Evolutionary conservation across 139 green algal species (phyloP).

Genomic region (Chara braunii): DNA sequence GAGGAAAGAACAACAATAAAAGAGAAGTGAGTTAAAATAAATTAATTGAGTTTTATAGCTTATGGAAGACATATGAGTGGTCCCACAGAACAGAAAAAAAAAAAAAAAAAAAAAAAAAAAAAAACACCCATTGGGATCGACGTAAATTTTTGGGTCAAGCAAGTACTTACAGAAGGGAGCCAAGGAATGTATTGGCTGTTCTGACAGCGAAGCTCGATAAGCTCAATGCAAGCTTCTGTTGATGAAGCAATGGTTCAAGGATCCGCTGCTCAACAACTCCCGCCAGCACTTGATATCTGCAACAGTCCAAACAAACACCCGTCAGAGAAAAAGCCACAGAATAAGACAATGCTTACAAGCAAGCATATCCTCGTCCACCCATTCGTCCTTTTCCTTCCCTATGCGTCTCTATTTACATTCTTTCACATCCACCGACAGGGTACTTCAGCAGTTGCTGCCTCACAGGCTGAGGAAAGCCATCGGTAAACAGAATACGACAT

Average conservation of each 20-base stretch:
- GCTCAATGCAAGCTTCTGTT: constrained; percentile 62
- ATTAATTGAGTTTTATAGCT: not conserved
- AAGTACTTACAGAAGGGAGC: constrained; percentile 80
- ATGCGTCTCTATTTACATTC: no score
- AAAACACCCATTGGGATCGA: not conserved
- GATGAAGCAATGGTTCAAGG: constrained; percentile 63
- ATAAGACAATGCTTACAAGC: not conserved
- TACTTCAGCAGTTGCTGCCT: no score
- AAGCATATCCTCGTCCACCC: no score
- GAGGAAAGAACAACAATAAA: no score
- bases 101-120: constrained; percentile 4
- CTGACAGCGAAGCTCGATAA: constrained; percentile 57
- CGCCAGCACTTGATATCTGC: constrained; percentile 70
- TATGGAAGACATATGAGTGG: not conserved
- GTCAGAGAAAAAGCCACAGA: not conserved
- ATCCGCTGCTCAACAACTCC: constrained; percentile 88
- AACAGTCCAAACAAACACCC: not conserved
- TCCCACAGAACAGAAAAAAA: constrained; percentile 3
- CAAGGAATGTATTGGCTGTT: constrained; percentile 81
- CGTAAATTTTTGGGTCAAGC: constrained; percentile 4
- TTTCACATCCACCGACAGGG: no score
- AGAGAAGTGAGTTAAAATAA: not conserved
- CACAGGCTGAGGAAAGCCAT: no score
- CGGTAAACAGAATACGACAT: no score
- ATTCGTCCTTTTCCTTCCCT: no score